These are phyloP conservation scores for Aegilops speltoides DNA, from an alignment of 176 grass and related monocot species.

Conservation along the genomic window DNA sequence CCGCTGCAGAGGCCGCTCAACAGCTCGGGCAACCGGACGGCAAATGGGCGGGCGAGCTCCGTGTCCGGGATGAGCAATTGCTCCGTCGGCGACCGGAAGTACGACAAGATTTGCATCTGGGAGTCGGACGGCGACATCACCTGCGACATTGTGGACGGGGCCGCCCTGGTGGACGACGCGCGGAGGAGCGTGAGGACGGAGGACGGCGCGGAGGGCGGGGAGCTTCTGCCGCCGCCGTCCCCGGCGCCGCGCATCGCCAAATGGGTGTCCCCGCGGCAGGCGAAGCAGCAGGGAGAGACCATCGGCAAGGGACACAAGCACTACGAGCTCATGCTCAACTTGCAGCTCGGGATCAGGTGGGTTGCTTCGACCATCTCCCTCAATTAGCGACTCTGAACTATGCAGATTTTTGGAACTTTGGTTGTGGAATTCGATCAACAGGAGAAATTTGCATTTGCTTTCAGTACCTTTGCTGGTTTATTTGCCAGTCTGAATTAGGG, in stretches of 20 bases:
- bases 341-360: constrained; percentile 97
- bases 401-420: background rate
- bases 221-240: constrained; percentile 21
- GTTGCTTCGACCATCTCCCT: background rate
- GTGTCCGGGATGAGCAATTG: constrained; percentile 49
- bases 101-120: constrained; percentile 75
- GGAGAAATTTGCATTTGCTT: background rate
- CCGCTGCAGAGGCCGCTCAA: constrained; percentile 44
- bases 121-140: constrained; percentile 72
- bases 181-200: constrained; percentile 33
- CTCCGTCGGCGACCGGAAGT: constrained; percentile 56
- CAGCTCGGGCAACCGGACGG: constrained; percentile 22
- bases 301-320: constrained; percentile 89
- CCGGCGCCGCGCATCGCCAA: constrained; percentile 35
- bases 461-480: constrained; percentile 15
- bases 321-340: constrained; percentile 95
- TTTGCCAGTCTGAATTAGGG: background rate
- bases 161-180: constrained; percentile 22
- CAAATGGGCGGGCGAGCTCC: constrained; percentile 43
- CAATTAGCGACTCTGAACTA: background rate
- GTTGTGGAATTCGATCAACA: background rate
- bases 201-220: constrained; percentile 11
- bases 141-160: constrained; percentile 66
- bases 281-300: constrained; percentile 77
- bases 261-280: constrained; percentile 51